These are phyloP conservation scores for Monilinia fructigena DNA, from an alignment of 2,329 filamentous ascomycete species.

Conservation along the genomic window DNA sequence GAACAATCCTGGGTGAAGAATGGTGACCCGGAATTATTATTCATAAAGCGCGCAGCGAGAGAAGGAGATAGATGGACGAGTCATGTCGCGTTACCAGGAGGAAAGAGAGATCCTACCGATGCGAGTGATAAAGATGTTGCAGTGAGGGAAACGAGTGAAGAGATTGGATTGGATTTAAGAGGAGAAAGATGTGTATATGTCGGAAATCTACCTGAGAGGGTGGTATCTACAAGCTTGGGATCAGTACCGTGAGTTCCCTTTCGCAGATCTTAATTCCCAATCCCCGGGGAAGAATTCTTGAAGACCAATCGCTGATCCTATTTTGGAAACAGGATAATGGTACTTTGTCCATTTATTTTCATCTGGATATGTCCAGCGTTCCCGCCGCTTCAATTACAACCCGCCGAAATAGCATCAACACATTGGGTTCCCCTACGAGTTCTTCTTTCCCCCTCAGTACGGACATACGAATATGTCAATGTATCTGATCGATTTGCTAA, in stretches of 20 bases:
- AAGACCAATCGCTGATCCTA: background rate
- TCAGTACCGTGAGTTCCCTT: constrained; percentile 54
- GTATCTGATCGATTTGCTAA: constrained; percentile 60
- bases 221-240: constrained; percentile 66
- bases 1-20: constrained; percentile 62
- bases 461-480: constrained; percentile 62
- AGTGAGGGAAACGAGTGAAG: constrained; percentile 63
- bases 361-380: constrained; percentile 56
- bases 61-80: constrained; percentile 67
- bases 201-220: constrained; percentile 63
- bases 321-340: constrained; percentile 55
- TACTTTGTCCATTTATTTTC: constrained; percentile 68
- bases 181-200: constrained; percentile 48
- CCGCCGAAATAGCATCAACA: constrained; percentile 64
- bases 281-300: background rate
- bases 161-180: constrained; percentile 62
- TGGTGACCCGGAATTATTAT: constrained; percentile 66
- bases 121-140: constrained; percentile 61
- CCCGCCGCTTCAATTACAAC: constrained; percentile 61
- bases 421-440: constrained; percentile 67
- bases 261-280: background rate
- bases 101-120: constrained; percentile 64
- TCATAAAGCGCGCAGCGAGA: constrained; percentile 67
- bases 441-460: constrained; percentile 58
- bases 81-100: constrained; percentile 67